Base-by-base conservation (phyloP, 1,139 yeast genomes). In the Meyerozyma smithsonii region DNA sequence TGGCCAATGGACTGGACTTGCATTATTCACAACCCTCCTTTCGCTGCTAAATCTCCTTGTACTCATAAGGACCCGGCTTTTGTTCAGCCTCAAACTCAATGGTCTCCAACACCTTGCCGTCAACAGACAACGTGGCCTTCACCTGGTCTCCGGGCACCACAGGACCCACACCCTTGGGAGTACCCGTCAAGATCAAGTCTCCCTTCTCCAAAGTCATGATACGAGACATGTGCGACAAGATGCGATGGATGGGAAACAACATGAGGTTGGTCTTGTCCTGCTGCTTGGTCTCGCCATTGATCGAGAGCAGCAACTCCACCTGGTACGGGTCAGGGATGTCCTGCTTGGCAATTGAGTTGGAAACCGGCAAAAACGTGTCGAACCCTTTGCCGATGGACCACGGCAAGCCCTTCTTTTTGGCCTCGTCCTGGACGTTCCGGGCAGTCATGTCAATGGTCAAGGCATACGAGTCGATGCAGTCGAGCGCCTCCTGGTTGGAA, bases 321-420 rank as follows among this genome's bases (percentile, higher is more conserved):
- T 82, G 73, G 54, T 86, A 80, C 3, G 95, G 94, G 51, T 86
- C 88, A 3, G 83, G 74, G 44, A 89, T 79, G 46, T 71, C 61
- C 2, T 60, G 61, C 55, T 84, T 84, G 10, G 90, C 76, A 42
- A 92, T 82, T 50, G 80, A 78, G 20, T 69, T 62, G 7, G 95
- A 82, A 17, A 92, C 63, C 1, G 98, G 98, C 57, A 87, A 71
- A 60, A 92, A 92, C 0, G 98, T 92, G 58, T 92, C 98, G 58
- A 89, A 92, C 0, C 98, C 98, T 61, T 92, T 94, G 30, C 94
- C 96, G 50, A 90, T 87, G 4, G 94, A 67, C 99, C 99, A 92
- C 11, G 98, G 98, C 42, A 92, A 72, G 1, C 98, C 97, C 61
- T 88, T 88, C 66, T 75, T 77, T 64, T 92, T 94, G 38, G 97